Evolutionary conservation across 192 early-diverging fungal species (phyloP), one percentile per base, ranked within the genome.

Genomic region (Coemansia sp.): DNA sequence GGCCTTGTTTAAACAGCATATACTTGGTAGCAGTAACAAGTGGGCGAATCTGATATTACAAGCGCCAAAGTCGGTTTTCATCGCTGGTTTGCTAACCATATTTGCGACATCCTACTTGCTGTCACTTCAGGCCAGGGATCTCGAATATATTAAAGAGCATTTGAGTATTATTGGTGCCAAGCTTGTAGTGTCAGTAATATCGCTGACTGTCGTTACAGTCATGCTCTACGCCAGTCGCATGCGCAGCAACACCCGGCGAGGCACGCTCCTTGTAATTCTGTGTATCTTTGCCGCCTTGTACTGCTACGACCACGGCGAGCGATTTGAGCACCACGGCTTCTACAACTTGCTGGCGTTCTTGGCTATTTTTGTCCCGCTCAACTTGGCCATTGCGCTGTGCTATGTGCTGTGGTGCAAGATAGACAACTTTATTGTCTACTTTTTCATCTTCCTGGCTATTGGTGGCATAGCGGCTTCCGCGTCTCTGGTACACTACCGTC

Each of bases 321-420:
- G n/a, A 17, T 87, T 87, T 48, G 82, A 87, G 38, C 38, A 73
- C 12, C 86, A 87, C 46, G 86, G 86, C 0, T 82, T 85, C 34
- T 87, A 87, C 69, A 87, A 87, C 41, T 42, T 87, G 62, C 70
- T 87, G 15, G 86, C 85, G n/a, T 84, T 85, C 25, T 27, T 85
- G 72, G 76, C 73, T 9, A 84, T 87, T 27, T 72, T 60, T 12
- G 39, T 87, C 1, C 86, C 85, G 2, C 72, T 87, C 29, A 87
- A 87, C 62, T 12, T 76, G 15, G 64, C 71, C 10, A 63, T 87
- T 48, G 83, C 76, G n/a, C 51, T 64, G 39, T 63, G 85, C 10
- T 75, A 83, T 11, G 31, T 63, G 11, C 69, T 82, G 48, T 82
- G 68, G 68, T 36, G 37, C 57, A 76, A 63, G 21, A 62, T 82